Evolutionary conservation across 140 eudicot genomes (phyloP), one percentile per base, ranked within the genome.

Genomic region (Cichorium intybus): DNA sequence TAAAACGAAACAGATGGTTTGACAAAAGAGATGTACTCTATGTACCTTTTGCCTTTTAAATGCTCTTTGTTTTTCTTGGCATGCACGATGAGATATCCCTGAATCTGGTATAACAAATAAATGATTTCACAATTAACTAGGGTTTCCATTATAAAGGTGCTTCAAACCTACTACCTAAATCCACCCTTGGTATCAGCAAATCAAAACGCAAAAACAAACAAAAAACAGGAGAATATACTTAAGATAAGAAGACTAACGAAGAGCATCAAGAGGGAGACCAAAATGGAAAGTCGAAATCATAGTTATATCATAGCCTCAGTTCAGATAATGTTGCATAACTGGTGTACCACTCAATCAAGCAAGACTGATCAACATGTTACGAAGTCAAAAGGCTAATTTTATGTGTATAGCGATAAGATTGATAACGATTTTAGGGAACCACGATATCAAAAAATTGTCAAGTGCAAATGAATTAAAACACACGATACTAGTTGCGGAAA

Each of bases 11-110:
- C 35, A 70, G 24, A 61, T 8, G 41, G 46, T 51, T 69, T 24
- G 33, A 60, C 17, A 35, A 28, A 29, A 22, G 35, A 16, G 55
- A 57, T 17, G 23, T 57, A 57, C 58, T 61, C 11, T 37, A 18
- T 2, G 20, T 80, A 91, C 97, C 97, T 91, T 87, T 78, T 82
- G 75, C 70, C 73, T 82, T 78, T 82, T 87, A 48, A 67, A 11
- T 24, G 77, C 71, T 67, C 81, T 77, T 71, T 69, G 82, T 69
- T 77, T 78, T 75, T 85, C 80, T 68, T 79, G 88, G 75, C 79
- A 73, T 62, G 72, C 82, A 62, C 55, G 82, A 69, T 65, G 81
- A 60, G 77, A 74, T 28, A 70, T 74, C 48, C 68, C 76, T 31
- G 86, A 75, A 78, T 34, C 85, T 83, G 77, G 71, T 50, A 73